Percentiles rank a stretch among this genome's conserved stretches.
These are phyloP conservation scores for Tetrahymena malaccensis DNA, from an alignment of 73 alveolate genomes.

Conservation along the genomic window DNA sequence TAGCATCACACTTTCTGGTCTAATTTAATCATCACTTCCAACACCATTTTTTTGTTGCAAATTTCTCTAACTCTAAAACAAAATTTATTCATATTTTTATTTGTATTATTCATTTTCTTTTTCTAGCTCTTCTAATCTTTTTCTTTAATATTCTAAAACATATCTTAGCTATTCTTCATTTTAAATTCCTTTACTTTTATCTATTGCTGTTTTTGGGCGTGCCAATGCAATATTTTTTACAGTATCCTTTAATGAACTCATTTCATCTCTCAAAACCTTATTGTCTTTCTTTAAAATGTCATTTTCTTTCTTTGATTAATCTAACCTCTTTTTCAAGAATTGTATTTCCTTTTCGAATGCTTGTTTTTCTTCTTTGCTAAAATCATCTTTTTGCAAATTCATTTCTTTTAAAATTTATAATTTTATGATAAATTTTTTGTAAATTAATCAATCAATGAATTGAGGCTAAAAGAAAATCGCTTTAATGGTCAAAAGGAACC, in stretches of 20 bases:
- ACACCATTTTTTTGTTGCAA: not conserved
- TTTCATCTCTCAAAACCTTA: not conserved
- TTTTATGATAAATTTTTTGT: not conserved
- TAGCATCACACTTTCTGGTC: not conserved
- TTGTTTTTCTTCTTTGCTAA: not conserved
- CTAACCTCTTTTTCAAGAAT: not conserved
- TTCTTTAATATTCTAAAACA: not conserved
- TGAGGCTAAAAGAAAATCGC: not conserved
- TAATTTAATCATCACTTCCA: not conserved
- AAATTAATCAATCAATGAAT: too few relatives aligned
- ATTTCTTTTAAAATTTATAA: not conserved
- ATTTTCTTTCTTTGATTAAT: not conserved
- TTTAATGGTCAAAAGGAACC: not conserved
- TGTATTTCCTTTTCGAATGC: not conserved
- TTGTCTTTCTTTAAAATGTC: not conserved
- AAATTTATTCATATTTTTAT: not conserved
- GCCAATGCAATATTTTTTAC: not conserved
- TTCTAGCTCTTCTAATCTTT: not conserved
- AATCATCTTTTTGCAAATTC: not conserved
- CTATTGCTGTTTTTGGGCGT: not conserved
- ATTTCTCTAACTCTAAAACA: not conserved
- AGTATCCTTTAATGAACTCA: not conserved
- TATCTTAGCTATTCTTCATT: not conserved
- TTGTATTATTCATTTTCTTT: not conserved
- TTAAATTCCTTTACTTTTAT: not conserved